Conservation (phyloP, 257 asterid species). For the Oldenlandia corymbosa region DNA sequence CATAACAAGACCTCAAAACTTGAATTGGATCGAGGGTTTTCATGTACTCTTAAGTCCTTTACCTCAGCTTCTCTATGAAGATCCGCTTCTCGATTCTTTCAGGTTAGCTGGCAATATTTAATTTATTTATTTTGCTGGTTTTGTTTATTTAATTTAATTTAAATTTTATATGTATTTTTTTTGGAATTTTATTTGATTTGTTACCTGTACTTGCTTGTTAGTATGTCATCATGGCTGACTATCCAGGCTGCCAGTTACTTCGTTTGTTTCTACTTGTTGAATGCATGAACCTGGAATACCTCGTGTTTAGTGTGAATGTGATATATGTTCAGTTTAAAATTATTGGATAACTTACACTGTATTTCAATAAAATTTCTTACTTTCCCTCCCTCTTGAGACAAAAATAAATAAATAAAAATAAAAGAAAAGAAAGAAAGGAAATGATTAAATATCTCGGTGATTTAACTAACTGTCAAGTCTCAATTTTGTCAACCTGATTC, state of each 20-base stretch:
- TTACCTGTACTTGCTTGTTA: not conserved
- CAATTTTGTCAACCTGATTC: constrained; percentile 1
- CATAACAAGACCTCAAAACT: constrained; percentile 18
- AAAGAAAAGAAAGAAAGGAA: not conserved
- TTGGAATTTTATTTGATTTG: too few relatives aligned
- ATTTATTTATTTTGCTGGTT: not conserved
- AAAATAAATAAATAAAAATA: too few relatives aligned
- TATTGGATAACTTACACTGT: too few relatives aligned
- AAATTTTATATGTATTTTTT: too few relatives aligned
- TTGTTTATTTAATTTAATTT: too few relatives aligned
- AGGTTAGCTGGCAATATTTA: constrained; percentile 29
- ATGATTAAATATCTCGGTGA: not conserved
- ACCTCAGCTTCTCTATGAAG: constrained; percentile 26
- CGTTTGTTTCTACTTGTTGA: not conserved
- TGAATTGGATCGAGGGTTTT: constrained; percentile 83
- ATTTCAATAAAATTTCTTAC: not conserved
- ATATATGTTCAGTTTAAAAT: too few relatives aligned
- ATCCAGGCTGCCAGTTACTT: not conserved
- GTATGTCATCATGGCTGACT: too few relatives aligned
- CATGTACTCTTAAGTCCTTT: constrained; percentile 38
- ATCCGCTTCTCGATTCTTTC: constrained; percentile 52
- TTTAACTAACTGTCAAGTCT: constrained; percentile 16
- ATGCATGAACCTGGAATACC: not conserved
- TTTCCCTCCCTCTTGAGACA: too few relatives aligned
- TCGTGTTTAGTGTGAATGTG: too few relatives aligned